These are phyloP conservation scores for Blastocladiella britannica DNA, from an alignment of 192 early-diverging fungal species.

Conservation along the genomic window DNA sequence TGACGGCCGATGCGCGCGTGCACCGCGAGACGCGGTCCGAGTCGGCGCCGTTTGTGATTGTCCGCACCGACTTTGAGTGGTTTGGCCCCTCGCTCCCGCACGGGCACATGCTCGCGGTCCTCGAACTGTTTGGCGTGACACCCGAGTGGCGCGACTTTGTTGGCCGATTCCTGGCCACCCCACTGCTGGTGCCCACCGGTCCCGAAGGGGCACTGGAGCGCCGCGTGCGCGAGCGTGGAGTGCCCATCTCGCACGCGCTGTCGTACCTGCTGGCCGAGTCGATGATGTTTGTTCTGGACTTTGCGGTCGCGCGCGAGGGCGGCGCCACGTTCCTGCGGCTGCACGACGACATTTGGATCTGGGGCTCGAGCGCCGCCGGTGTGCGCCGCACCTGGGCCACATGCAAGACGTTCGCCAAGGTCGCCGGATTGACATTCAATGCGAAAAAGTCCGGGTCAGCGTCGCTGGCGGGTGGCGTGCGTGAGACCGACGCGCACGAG, in stretches of 20 bases:
- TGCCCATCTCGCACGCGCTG: constrained; percentile 5
- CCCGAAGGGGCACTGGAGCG: constrained; percentile 1
- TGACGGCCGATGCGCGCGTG: constrained; percentile 5
- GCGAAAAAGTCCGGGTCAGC: constrained; percentile 7
- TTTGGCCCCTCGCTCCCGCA: constrained; percentile 12
- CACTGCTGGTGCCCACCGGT: constrained; percentile 1
- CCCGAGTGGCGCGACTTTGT: constrained; percentile 5
- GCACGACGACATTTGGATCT: constrained; percentile 9
- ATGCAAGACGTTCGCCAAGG: neutral
- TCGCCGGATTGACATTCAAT: constrained; percentile 3
- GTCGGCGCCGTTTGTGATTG: constrained; percentile 5
- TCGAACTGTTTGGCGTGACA: constrained; percentile 5
- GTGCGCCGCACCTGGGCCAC: constrained; percentile 4
- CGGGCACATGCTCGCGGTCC: neutral
- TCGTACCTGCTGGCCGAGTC: constrained; percentile 3
- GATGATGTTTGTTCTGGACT: constrained; percentile 5
- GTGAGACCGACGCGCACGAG: too few relatives aligned
- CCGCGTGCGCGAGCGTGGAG: constrained; percentile 4
- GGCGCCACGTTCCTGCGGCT: constrained; percentile 1
- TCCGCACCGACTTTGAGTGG: constrained; percentile 11
- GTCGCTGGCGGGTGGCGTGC: neutral
- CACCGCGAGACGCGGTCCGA: constrained; percentile 2
- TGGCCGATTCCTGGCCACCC: constrained; percentile 2
- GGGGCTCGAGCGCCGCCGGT: constrained; percentile 3
- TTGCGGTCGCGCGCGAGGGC: constrained; percentile 1